Evolutionary conservation across 371 early-diverging fungal species (phyloP).

Genomic region (Mucor saturninus): DNA sequence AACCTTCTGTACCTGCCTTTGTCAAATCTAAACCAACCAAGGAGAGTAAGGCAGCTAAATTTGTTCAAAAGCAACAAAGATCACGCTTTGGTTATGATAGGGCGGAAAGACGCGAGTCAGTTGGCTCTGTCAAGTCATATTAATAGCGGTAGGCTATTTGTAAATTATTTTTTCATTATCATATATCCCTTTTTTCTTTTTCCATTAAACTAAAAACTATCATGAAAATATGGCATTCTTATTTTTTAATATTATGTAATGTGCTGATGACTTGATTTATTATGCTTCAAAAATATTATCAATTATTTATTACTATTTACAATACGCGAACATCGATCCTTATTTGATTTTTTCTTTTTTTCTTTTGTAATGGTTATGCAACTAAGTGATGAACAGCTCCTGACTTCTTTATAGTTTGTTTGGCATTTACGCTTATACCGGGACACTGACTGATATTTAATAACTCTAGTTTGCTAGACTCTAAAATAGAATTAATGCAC

Average conservation of each 20-base stretch:
- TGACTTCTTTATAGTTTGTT: slow-evolving; percentile 17
- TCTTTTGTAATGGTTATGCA: slow-evolving; percentile 8
- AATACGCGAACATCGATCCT: background rate
- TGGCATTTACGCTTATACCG: slow-evolving; percentile 26
- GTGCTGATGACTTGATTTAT: background rate
- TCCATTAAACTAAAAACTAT: no score
- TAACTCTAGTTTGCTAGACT: slow-evolving; percentile 6
- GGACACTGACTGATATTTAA: slow-evolving; percentile 44
- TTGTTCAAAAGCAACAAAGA: slow-evolving; percentile 26
- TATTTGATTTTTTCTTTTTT: background rate
- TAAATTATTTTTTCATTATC: background rate
- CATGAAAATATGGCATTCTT: no score
- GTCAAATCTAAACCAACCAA: slow-evolving; percentile 14
- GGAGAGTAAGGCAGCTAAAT: slow-evolving; percentile 22
- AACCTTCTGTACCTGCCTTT: slow-evolving; percentile 8
- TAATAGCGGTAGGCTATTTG: slow-evolving; percentile 4
- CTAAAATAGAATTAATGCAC: slow-evolving; percentile 49
- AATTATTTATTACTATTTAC: background rate
- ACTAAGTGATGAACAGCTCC: slow-evolving; percentile 22
- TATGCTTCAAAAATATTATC: background rate
- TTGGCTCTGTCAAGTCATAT: slow-evolving; percentile 38
- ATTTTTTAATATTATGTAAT: no score
- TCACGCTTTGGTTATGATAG: slow-evolving; percentile 44
- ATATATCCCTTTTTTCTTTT: background rate
- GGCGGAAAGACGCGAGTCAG: slow-evolving; percentile 39